phyloP scores from a whole-genome alignment of 1,284 basidiomycete species.

The Malassezia sympodialis region DNA sequence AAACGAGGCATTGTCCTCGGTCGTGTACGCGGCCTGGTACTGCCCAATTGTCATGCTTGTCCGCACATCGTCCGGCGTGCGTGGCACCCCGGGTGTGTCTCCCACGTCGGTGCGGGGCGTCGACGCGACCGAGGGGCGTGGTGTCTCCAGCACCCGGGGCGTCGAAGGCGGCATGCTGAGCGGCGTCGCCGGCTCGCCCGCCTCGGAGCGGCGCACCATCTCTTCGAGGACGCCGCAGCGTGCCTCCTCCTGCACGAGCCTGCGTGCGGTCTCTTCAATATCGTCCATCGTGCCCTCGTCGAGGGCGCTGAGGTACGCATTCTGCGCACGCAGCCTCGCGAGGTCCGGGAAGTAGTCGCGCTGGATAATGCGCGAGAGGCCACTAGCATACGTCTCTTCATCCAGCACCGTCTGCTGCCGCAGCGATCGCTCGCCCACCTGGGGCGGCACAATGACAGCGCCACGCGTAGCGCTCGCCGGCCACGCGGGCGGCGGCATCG shows the following conservation, averaged over 20 bases:
- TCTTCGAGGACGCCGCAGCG: constrained; percentile 16
- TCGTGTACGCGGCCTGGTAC: constrained; percentile 38
- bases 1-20: constrained; percentile 45
- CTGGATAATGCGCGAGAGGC: constrained; percentile 84
- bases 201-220: constrained; percentile 2
- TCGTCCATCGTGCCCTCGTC: constrained; percentile 22
- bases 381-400: constrained; percentile 87
- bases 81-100: background rate
- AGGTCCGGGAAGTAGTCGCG: constrained; percentile 82
- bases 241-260: constrained; percentile 24
- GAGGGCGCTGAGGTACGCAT: constrained; percentile 38
- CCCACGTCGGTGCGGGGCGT: constrained; percentile 5
- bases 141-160: background rate
- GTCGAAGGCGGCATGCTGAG: constrained; percentile 1
- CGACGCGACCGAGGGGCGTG: background rate
- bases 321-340: constrained; percentile 32
- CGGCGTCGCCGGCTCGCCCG: constrained; percentile 1
- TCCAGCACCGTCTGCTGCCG: constrained; percentile 39
- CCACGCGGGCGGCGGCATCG: background rate
- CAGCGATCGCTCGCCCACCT: constrained; percentile 23
- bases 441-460: constrained; percentile 4
- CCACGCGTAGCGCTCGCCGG: constrained; percentile 1
- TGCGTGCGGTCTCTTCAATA: constrained; percentile 19
- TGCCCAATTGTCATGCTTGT: constrained; percentile 24
- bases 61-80: background rate